Evolutionary conservation across 2,329 filamentous ascomycete species (phyloP).

Genomic region (Pyrenochaeta sp.): DNA sequence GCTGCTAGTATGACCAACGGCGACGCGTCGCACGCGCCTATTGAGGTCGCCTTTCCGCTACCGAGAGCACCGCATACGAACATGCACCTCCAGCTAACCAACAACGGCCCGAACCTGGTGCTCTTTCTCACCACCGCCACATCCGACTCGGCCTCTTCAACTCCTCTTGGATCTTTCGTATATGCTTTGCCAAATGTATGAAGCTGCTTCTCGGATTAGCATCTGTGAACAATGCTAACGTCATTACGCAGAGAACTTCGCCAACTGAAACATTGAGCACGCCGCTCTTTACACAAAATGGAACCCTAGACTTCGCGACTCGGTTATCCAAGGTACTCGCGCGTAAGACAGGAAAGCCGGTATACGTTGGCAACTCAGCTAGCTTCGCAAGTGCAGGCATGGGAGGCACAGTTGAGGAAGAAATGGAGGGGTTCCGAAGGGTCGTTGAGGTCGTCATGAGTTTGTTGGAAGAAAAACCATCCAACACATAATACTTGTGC

Average conservation of each 20-base stretch:
- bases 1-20: slow-evolving; percentile 18
- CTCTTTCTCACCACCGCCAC: slow-evolving; percentile 65
- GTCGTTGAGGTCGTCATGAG: slow-evolving; percentile 75
- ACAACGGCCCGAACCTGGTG: slow-evolving; percentile 61
- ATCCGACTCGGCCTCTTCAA: slow-evolving; percentile 48
- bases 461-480: slow-evolving; percentile 52
- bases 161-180: slow-evolving; percentile 83
- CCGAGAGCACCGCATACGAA: slow-evolving; percentile 65
- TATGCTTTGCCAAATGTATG: slow-evolving; percentile 90
- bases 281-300: slow-evolving; percentile 76
- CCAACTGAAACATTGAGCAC: slow-evolving; percentile 74
- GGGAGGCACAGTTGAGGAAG: slow-evolving; percentile 87
- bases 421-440: slow-evolving; percentile 85
- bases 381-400: slow-evolving; percentile 77
- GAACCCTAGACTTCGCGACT: slow-evolving; percentile 85
- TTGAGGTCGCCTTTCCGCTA: slow-evolving; percentile 66
- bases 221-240: slow-evolving; percentile 16
- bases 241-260: slow-evolving; percentile 45
- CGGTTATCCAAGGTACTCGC: slow-evolving; percentile 84
- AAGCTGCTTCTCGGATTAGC: slow-evolving; percentile 20
- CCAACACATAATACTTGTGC: neutral
- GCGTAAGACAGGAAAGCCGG: slow-evolving; percentile 74
- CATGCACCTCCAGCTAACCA: slow-evolving; percentile 66
- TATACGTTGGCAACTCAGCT: slow-evolving; percentile 92
- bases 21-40: slow-evolving; percentile 47